Conservation (phyloP, 208 protist genomes). For the Crithidia thermophila region DNA sequence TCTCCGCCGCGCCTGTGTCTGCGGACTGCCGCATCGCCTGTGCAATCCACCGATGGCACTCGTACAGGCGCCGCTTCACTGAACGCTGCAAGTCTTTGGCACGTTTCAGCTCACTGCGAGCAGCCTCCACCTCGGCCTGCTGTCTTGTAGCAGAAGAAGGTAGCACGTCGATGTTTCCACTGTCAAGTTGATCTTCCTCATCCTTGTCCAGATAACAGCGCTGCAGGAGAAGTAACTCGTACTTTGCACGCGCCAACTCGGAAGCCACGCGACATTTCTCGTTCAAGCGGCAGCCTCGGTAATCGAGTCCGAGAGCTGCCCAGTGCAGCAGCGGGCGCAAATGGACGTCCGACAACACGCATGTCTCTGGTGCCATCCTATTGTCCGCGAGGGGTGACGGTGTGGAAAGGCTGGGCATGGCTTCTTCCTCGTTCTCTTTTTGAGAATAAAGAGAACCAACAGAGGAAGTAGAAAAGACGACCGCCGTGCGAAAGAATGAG, state of each 20-base stretch:
- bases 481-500: neutral
- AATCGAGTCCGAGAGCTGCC: neutral
- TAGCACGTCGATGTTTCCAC: too few species aligned
- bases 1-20: conserved; percentile 1
- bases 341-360: too few species aligned
- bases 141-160: neutral
- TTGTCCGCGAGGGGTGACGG: too few species aligned
- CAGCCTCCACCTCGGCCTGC: neutral
- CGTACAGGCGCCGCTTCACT: conserved; percentile 15
- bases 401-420: too few species aligned
- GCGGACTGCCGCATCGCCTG: neutral
- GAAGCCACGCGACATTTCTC: neutral
- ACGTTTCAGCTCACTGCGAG: neutral
- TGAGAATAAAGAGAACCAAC: too few species aligned
- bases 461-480: neutral
- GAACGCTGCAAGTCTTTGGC: neutral
- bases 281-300: neutral
- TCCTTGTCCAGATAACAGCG: too few species aligned
- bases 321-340: conserved; percentile 2
- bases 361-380: too few species aligned
- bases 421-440: too few species aligned
- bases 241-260: neutral
- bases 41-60: conserved; percentile 5
- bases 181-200: too few species aligned
- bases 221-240: too few species aligned